These are phyloP conservation scores for Coelastrella sp. DNA, from an alignment of 139 green algal genomes.

Conservation along the genomic window DNA sequence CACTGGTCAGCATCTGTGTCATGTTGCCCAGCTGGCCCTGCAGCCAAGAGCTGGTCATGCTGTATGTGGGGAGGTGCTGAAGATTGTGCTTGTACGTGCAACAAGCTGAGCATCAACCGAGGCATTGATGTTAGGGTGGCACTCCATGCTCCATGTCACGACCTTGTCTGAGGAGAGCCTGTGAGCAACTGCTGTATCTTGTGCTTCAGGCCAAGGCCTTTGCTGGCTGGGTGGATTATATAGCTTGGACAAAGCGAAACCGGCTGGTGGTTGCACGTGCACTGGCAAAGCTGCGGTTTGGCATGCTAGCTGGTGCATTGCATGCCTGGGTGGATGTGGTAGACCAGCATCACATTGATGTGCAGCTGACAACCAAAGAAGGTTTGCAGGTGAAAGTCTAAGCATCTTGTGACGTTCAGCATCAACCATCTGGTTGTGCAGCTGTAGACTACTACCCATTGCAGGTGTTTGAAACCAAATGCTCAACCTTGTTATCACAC, in stretches of 20 bases:
- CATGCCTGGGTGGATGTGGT: conserved; percentile 57
- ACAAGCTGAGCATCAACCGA: neutral
- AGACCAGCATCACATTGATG: conserved; percentile 53
- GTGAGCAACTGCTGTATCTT: too few relatives aligned
- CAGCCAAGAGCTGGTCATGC: too few relatives aligned
- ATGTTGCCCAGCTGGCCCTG: neutral
- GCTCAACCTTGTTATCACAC: too few relatives aligned
- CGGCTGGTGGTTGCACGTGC: conserved; percentile 52
- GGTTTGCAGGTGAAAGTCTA: conserved; percentile 53
- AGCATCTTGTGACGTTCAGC: neutral
- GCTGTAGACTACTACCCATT: too few relatives aligned
- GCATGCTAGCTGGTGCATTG: conserved; percentile 48
- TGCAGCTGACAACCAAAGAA: conserved; percentile 59
- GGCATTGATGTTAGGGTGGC: too few relatives aligned
- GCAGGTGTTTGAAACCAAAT: too few relatives aligned
- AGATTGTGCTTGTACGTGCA: neutral
- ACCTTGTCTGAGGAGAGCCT: too few relatives aligned
- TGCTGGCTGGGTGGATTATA: conserved; percentile 54
- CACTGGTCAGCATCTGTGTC: neutral
- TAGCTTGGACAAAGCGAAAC: conserved; percentile 59
- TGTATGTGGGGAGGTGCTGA: too few relatives aligned
- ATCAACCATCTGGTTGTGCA: too few relatives aligned
- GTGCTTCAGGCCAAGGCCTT: conserved; percentile 58
- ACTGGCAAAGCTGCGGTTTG: conserved; percentile 43
- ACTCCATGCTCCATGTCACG: too few relatives aligned